Conservation (phyloP, 495 filamentous ascomycete genomes). For the Cenococcum geophilum region DNA sequence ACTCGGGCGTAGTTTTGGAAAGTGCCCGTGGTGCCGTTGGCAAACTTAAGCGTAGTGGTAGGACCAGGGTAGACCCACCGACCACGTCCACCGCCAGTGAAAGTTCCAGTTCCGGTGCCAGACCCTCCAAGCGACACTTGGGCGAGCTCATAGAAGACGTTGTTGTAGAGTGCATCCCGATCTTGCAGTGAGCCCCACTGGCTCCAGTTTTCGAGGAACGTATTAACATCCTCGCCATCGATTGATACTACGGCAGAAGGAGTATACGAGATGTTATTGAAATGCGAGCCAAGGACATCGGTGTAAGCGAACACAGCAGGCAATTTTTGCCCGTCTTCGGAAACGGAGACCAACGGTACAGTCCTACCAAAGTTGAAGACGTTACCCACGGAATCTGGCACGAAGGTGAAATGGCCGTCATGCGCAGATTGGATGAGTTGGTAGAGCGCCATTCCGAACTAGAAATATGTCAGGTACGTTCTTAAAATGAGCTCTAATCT, state of each 20-base stretch:
- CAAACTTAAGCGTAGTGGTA: constrained; percentile 32
- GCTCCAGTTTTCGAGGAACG: constrained; percentile 25
- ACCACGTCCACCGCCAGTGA: constrained; percentile 31
- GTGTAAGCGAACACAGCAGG: constrained; percentile 33
- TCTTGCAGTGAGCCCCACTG: constrained; percentile 31
- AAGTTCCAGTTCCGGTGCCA: constrained; percentile 32
- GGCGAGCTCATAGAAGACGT: constrained; percentile 30
- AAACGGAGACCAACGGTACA: constrained; percentile 36
- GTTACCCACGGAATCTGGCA: constrained; percentile 33
- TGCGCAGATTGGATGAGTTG: constrained; percentile 32
- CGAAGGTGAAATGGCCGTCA: constrained; percentile 36
- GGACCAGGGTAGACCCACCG: constrained; percentile 27
- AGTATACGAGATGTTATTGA: constrained; percentile 33
- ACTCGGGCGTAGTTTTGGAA: constrained; percentile 27
- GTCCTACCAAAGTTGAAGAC: constrained; percentile 34
- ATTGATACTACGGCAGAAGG: constrained; percentile 34
- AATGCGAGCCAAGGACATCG: constrained; percentile 33
- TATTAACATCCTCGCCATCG: constrained; percentile 32
- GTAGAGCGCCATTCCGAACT: constrained; percentile 34
- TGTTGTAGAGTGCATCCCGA: constrained; percentile 34
- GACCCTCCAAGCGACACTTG: constrained; percentile 24
- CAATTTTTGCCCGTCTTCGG: constrained; percentile 32
- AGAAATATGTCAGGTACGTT: not conserved
- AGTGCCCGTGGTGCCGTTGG: constrained; percentile 30
- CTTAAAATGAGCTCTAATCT: not conserved